Conservation (phyloP, 768 basidiomycete genomes). For the Neoboletus magnificus region DNA sequence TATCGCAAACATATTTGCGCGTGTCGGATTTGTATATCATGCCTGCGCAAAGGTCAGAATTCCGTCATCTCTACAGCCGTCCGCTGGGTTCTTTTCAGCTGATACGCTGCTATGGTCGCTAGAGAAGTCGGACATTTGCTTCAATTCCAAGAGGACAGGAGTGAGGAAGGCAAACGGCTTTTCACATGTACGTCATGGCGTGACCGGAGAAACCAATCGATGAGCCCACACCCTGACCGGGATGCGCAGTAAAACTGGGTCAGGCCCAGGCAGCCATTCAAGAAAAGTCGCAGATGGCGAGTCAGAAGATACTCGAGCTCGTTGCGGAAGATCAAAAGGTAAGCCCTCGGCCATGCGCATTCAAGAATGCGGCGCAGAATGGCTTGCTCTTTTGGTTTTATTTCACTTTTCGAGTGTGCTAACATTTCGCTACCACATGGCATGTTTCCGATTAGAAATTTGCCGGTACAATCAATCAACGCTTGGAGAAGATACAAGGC, state of each 20-base stretch:
- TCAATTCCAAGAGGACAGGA: slow-evolving; percentile 19
- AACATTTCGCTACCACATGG: neutral
- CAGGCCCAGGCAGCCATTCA: slow-evolving; percentile 15
- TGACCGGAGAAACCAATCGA: neutral
- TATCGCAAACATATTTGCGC: slow-evolving; percentile 15
- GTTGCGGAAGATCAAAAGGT: slow-evolving; percentile 15
- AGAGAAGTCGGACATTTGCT: slow-evolving; percentile 18
- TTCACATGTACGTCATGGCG: slow-evolving; percentile 6
- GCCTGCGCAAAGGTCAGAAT: slow-evolving; percentile 18
- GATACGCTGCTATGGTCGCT: neutral
- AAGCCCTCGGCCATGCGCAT: neutral
- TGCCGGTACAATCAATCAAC: slow-evolving; percentile 7
- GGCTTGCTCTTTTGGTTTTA: neutral
- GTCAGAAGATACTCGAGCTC: slow-evolving; percentile 14
- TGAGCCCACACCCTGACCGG: neutral
- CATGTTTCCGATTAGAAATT: slow-evolving; percentile 7
- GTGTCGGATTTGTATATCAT: slow-evolving; percentile 22
- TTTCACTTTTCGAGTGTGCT: neutral
- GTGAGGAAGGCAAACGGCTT: slow-evolving; percentile 13
- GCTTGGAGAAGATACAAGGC: slow-evolving; percentile 12
- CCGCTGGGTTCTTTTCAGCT: neutral
- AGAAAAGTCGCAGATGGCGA: slow-evolving; percentile 15
- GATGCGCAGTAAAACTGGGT: slow-evolving; percentile 4
- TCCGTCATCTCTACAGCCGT: neutral
- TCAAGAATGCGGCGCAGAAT: neutral